Base-by-base conservation (phyloP, 2,329 filamentous ascomycete species). In the Paecilomyces sp. region DNA sequence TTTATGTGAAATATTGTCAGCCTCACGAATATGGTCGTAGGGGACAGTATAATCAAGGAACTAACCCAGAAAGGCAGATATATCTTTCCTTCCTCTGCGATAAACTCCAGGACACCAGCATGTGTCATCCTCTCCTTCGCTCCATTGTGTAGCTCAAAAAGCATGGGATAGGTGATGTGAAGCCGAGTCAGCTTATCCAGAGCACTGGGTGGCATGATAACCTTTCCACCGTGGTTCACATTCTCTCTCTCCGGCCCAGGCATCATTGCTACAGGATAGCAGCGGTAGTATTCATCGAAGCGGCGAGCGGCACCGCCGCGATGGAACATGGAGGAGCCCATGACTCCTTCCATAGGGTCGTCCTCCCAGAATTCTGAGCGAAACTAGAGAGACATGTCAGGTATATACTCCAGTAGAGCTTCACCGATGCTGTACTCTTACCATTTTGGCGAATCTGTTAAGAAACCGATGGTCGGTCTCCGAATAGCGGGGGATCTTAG, bases 241-340 rank as follows among this genome's bases (percentile, higher is more conserved):
- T 92, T 88, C 57, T 90, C 89, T 66, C 94, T 85, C 69, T 97
- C 92, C 41, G 91, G 86, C 2, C 93, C 92, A 12, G 92, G 91
- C 63, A 96, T 86, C 92, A 99, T 97, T 68, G 88, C 87, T 69
- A 97, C 85, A 52, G 94, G 94, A 71, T 97, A 99, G 81, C 92
- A 97, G 70, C 94, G 88, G 78, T 97, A 97, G 80, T 96, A 97
- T 77, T 99, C 94, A 76, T 99, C 93, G 79, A 99, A 99, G 62
- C 92, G 90, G 68, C 91, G 89, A 67, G 77, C 81, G 69, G 74
- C 75, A 56, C 75, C 78, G 52, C 74, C 71, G 63, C 78, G 79
- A 36, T 79, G 79, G 61, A 83, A 71, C 75, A 85, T 81, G 61
- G 79, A 78, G 13, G 78, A 74, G 62, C 82, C 79, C 62, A 84